These are phyloP conservation scores for Podosphaera xanthii DNA, from an alignment of 2,329 filamentous ascomycete genomes.

Conservation along the genomic window DNA sequence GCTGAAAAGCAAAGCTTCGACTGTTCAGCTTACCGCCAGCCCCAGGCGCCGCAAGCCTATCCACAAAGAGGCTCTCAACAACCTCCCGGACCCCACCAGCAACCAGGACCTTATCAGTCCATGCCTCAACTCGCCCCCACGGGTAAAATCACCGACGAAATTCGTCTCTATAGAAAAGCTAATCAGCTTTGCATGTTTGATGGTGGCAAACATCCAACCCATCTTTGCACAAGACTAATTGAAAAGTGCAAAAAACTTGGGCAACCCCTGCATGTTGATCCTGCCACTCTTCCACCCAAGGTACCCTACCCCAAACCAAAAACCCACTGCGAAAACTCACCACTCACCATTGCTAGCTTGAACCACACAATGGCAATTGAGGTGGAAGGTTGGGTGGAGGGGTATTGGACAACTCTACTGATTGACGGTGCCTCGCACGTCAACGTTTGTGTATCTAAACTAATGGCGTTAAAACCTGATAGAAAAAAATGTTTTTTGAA, in stretches of 20 bases:
- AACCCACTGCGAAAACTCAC: background rate
- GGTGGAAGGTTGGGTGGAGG: background rate
- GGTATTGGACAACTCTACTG: background rate
- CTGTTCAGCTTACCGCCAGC: too few species aligned
- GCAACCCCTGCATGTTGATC: background rate
- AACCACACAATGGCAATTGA: background rate
- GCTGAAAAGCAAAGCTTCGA: too few species aligned
- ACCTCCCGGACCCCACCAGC: too few species aligned
- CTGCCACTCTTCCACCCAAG: background rate
- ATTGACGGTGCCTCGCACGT: background rate
- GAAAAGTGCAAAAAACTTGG: constrained; percentile 1
- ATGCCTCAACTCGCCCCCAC: too few species aligned
- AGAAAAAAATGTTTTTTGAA: background rate
- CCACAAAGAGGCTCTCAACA: too few species aligned
- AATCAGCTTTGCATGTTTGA: constrained; percentile 1
- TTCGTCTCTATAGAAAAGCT: background rate
- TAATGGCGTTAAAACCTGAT: background rate
- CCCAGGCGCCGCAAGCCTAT: too few species aligned
- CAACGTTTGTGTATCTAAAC: constrained; percentile 1
- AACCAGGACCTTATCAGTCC: too few species aligned
- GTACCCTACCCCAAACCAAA: background rate
- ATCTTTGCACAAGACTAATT: background rate
- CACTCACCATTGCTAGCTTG: background rate
- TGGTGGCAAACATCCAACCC: background rate
- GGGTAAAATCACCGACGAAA: background rate